Evolutionary conservation across 2,329 filamentous ascomycete species (phyloP).

Genomic region (Colletotrichum destructivum): DNA sequence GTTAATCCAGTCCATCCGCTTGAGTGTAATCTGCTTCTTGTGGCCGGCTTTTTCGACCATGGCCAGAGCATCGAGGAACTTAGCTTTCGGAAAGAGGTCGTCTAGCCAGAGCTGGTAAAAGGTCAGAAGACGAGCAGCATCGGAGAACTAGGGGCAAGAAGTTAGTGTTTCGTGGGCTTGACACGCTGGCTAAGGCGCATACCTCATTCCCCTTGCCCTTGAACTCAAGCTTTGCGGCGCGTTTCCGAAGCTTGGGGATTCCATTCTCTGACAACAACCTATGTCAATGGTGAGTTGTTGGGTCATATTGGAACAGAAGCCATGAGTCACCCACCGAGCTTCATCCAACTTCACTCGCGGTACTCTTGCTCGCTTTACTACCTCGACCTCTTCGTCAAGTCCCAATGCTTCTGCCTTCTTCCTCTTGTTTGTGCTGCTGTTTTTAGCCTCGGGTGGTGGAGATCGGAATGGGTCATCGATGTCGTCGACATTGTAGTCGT

Average conservation of each 20-base stretch:
- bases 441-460: slow-evolving; percentile 57
- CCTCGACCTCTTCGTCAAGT: slow-evolving; percentile 88
- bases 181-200: slow-evolving; percentile 35
- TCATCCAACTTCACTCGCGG: slow-evolving; percentile 92
- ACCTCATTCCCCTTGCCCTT: slow-evolving; percentile 97
- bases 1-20: slow-evolving; percentile 87
- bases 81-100: slow-evolving; percentile 93
- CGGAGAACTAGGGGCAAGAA: slow-evolving; percentile 76
- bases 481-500: slow-evolving; percentile 81
- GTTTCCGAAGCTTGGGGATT: slow-evolving; percentile 84
- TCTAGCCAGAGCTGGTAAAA: slow-evolving; percentile 98
- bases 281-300: slow-evolving; percentile 34
- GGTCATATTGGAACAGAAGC: neutral
- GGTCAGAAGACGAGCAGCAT: slow-evolving; percentile 84
- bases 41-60: slow-evolving; percentile 97
- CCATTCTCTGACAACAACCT: slow-evolving; percentile 88
- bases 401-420: slow-evolving; percentile 74
- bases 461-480: slow-evolving; percentile 63
- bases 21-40: slow-evolving; percentile 81
- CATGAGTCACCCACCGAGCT: slow-evolving; percentile 65
- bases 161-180: neutral
- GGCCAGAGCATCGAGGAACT: slow-evolving; percentile 88
- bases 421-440: slow-evolving; percentile 57
- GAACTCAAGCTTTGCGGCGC: slow-evolving; percentile 80
- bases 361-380: slow-evolving; percentile 79